Conservation (phyloP, 1,284 basidiomycete species). For the Sanguinoderma infundibulare region DNA sequence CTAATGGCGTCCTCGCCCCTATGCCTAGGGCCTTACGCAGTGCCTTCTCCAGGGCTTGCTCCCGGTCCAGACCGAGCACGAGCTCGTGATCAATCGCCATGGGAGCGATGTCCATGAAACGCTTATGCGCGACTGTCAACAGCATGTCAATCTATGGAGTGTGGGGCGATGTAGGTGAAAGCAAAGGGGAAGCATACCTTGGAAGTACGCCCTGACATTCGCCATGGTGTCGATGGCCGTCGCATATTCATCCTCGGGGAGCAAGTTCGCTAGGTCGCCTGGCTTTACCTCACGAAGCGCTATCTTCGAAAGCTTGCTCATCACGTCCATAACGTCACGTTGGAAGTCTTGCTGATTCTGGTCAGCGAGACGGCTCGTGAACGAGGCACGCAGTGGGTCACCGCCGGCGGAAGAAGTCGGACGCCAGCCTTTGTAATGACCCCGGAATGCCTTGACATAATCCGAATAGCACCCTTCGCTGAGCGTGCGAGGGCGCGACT, state of each 20-base stretch:
- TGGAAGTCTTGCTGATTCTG: slow-evolving; percentile 34
- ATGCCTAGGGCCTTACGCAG: slow-evolving; percentile 49
- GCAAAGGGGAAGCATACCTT: slow-evolving; percentile 46
- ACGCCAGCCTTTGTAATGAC: slow-evolving; percentile 31
- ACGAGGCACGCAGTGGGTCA: slow-evolving; percentile 8
- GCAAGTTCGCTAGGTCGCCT: slow-evolving; percentile 53
- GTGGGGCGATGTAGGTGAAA: background rate
- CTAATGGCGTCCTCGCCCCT: slow-evolving; percentile 45
- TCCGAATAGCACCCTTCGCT: slow-evolving; percentile 38
- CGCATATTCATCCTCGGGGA: slow-evolving; percentile 57
- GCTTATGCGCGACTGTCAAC: slow-evolving; percentile 65
- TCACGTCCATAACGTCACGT: slow-evolving; percentile 41
- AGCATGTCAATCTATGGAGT: background rate
- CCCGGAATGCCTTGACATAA: slow-evolving; percentile 37
- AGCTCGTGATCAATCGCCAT: slow-evolving; percentile 68
- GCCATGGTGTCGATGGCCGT: slow-evolving; percentile 70
- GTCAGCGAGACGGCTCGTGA: slow-evolving; percentile 11
- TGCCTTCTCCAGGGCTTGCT: slow-evolving; percentile 45
- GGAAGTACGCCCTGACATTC: slow-evolving; percentile 73
- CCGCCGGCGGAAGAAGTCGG: slow-evolving; percentile 6
- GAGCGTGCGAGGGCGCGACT: slow-evolving; percentile 37
- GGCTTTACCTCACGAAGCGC: slow-evolving; percentile 47
- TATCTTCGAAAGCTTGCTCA: slow-evolving; percentile 48
- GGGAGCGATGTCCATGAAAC: slow-evolving; percentile 67
- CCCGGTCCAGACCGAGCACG: slow-evolving; percentile 45